Conservation (phyloP, 2,329 filamentous ascomycete genomes). For the Cladosporium sp. region DNA sequence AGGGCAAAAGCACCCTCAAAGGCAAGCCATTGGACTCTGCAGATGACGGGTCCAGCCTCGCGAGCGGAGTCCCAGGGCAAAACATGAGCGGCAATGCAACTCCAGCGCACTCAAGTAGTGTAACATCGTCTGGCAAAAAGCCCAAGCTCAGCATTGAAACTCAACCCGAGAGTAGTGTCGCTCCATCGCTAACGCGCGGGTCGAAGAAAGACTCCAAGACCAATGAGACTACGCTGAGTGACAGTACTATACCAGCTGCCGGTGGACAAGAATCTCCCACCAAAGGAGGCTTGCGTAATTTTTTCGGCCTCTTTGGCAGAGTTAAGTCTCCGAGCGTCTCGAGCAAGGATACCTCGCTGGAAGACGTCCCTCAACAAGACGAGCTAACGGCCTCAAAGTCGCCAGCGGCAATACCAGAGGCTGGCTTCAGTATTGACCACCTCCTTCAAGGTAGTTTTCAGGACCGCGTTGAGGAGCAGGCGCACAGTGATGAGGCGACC, state of each 20-base stretch:
- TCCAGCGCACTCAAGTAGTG: neutral
- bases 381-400: constrained; percentile 1
- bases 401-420: neutral
- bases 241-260: neutral
- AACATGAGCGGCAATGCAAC: neutral
- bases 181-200: too few species aligned
- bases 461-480: too few species aligned
- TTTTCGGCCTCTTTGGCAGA: neutral
- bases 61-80: neutral
- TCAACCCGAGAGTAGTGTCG: neutral
- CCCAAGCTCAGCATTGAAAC: neutral
- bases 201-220: neutral
- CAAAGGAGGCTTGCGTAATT: constrained; percentile 1
- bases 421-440: neutral
- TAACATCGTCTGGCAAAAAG: neutral
- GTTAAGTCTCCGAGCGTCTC: constrained; percentile 1
- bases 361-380: neutral
- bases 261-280: constrained; percentile 1
- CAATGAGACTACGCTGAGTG: neutral
- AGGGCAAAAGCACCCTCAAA: constrained; percentile 5
- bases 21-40: neutral
- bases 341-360: neutral
- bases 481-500: neutral
- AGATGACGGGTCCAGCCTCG: neutral
- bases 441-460: neutral